These are phyloP conservation scores for Phlebiopsis flavidoalba DNA, from an alignment of 768 basidiomycete species.

Conservation along the genomic window DNA sequence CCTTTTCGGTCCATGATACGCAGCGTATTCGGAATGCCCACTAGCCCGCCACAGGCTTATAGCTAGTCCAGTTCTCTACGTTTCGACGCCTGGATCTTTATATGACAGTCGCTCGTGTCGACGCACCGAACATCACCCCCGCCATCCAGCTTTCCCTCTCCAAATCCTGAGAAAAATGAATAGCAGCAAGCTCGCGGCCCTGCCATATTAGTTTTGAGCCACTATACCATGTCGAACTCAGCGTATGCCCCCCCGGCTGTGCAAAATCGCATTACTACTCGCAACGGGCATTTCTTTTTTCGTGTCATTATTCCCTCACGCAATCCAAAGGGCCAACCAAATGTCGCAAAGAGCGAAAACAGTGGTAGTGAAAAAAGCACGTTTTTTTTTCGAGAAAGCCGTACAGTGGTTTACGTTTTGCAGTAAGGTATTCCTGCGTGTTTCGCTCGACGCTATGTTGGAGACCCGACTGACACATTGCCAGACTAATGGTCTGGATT, in stretches of 20 bases:
- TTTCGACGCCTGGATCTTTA: not conserved
- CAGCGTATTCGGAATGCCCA: not conserved
- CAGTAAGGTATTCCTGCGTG: not conserved
- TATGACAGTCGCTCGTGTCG: not conserved
- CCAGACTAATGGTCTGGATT: slow-evolving; percentile 20
- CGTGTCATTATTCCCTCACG: not conserved
- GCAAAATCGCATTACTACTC: not conserved
- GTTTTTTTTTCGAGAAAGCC: not conserved
- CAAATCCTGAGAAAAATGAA: not conserved
- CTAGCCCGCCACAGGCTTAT: too few relatives aligned
- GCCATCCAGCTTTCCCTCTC: not conserved
- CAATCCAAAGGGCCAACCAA: too few relatives aligned
- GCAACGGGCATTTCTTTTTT: not conserved
- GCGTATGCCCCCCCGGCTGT: not conserved
- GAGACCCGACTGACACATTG: not conserved
- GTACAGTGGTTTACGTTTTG: not conserved
- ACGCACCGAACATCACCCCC: not conserved
- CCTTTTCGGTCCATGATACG: not conserved
- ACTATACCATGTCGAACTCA: not conserved
- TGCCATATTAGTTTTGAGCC: not conserved
- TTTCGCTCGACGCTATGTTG: not conserved
- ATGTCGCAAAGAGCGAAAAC: not conserved
- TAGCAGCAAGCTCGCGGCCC: not conserved
- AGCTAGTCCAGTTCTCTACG: too few relatives aligned
- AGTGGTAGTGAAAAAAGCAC: not conserved